A percentile compares a stretch with the other conserved stretches of the same genome.
These are phyloP conservation scores for Xylariomycetidae sp. DNA, from an alignment of 2,329 filamentous ascomycete species.

Conservation along the genomic window DNA sequence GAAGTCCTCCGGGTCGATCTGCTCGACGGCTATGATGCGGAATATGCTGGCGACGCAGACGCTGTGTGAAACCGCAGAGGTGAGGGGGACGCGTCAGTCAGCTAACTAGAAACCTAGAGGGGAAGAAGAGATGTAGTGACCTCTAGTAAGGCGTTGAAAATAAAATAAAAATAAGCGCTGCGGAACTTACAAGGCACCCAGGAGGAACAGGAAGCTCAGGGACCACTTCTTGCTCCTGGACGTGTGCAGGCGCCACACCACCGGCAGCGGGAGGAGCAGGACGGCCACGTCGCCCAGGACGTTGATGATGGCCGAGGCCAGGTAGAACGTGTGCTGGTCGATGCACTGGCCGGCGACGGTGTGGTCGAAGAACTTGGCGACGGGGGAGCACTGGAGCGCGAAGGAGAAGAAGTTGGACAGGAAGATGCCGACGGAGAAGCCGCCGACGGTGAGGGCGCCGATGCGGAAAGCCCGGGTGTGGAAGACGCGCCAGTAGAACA, in stretches of 20 bases:
- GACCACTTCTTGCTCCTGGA: slow-evolving; percentile 25
- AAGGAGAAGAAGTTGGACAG: slow-evolving; percentile 21
- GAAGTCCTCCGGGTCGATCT: slow-evolving; percentile 21
- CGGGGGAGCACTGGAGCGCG: slow-evolving; percentile 19
- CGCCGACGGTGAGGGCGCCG: slow-evolving; percentile 16
- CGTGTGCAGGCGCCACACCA: slow-evolving; percentile 26
- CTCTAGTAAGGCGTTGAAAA: no score
- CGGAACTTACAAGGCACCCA: slow-evolving; percentile 26
- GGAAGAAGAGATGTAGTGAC: background rate
- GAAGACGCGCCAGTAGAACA: slow-evolving; percentile 26
- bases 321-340: slow-evolving; percentile 19
- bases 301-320: slow-evolving; percentile 23
- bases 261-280: slow-evolving; percentile 24
- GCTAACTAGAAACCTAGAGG: no score
- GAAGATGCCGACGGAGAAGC: slow-evolving; percentile 18
- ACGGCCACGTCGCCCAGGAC: slow-evolving; percentile 25
- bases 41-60: slow-evolving; percentile 24
- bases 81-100: no score
- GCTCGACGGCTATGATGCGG: slow-evolving; percentile 21
- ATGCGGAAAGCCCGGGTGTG: slow-evolving; percentile 17
- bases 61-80: no score
- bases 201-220: slow-evolving; percentile 25
- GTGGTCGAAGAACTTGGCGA: slow-evolving; percentile 18
- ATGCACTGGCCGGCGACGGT: slow-evolving; percentile 15
- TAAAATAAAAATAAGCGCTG: no score